These are phyloP conservation scores for Pseudocercospora fijiensis DNA, from an alignment of 2,329 filamentous ascomycete genomes.

Conservation along the genomic window DNA sequence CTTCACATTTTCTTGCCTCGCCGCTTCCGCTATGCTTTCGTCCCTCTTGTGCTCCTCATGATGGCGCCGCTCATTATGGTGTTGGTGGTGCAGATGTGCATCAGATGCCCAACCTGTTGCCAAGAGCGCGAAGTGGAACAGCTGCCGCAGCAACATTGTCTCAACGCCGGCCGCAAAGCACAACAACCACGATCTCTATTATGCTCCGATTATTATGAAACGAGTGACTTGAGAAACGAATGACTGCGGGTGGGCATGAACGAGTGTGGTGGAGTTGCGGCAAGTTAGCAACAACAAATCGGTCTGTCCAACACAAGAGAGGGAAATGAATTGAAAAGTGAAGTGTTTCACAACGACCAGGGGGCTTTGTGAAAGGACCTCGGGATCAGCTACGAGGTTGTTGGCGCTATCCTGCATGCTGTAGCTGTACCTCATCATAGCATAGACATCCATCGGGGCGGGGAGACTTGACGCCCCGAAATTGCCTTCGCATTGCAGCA, in stretches of 20 bases:
- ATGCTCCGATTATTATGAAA: not conserved
- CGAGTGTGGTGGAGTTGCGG: not conserved
- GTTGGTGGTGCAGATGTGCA: not conserved
- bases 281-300: too few species aligned
- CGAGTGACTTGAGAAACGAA: not conserved
- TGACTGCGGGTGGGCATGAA: not conserved
- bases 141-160: not conserved
- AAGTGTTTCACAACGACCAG: not conserved
- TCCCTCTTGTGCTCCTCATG: not conserved
- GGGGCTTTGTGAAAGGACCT: not conserved
- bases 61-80: not conserved
- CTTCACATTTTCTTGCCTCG: not conserved
- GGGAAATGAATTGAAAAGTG: not conserved
- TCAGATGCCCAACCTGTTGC: not conserved
- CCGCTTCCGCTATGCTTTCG: not conserved
- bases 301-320: not conserved
- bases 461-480: not conserved
- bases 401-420: not conserved
- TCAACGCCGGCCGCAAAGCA: not conserved
- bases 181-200: not conserved
- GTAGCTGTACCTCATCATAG: not conserved
- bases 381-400: not conserved
- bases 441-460: not conserved
- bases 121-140: slow-evolving; percentile 1
- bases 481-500: not conserved